Base-by-base conservation (phyloP, 768 basidiomycete species). In the Tricholoma hemisulphureum region DNA sequence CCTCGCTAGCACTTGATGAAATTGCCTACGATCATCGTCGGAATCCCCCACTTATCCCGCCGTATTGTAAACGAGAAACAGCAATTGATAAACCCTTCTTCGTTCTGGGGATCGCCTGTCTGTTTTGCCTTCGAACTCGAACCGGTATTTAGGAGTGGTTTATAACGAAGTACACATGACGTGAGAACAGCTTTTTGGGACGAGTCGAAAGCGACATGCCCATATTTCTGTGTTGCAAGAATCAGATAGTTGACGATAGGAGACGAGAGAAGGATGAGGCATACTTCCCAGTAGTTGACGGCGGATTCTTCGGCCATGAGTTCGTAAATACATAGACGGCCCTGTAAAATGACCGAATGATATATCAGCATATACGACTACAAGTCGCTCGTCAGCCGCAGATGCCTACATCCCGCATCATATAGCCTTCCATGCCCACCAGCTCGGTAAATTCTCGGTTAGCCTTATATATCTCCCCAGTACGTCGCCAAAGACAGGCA, bases 381-480 rank as follows among this genome's bases (percentile, higher is more conserved):
- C 5, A 10, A 21, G 16, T 34, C 16, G 31, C 35, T 24, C 11
- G 14, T 45, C 43, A 23, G 4, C 43, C 43, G 11, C n/a, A 39
- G 2, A 74, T 82, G 75, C 84, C 64, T 64, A 89, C 89, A 58
- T 94, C 93, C n/a, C 91, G 86, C 74, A 96, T 81, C 83, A 91
- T 88, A 59, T 85, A 85, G 35, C 91, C 89, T 57, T 94, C 91
- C 28, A 97, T 80, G 20, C 95, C 88, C 29, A 97, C 83, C 7
- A 98, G 78, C 66, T 93, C 92, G 6, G 93, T 88, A 70, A 99
- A 98, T 73, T 96, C 95, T 55, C 93, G 84, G 69, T 99, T 99
- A 43, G 90, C 95, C 72, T 98, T 98, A 80, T 98, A 98, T 61
- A 98, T 98, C 76, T 98, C 95, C 31, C 96, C 96, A 2, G 96